Evolutionary conservation across 2,329 filamentous ascomycete genomes (phyloP), one percentile per base, ranked within the genome.

Genomic region (Cladobotryum mycophilum): DNA sequence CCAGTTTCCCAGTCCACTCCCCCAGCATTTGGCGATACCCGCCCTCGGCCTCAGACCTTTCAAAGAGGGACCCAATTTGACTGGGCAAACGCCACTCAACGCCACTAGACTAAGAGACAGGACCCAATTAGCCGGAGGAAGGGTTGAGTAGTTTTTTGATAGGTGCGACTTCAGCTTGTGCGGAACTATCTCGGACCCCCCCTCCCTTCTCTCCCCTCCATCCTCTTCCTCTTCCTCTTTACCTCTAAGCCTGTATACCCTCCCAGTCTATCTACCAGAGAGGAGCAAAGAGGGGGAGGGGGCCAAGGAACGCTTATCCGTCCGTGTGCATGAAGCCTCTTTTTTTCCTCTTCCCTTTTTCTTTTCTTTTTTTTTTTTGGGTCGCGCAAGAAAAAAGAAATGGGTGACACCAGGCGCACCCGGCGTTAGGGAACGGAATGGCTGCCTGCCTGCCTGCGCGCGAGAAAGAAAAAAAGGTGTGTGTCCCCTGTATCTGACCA

Each of bases 111-210:
- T 30, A 30, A 8, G 14, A 36, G 41, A 20, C 41, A 34, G 15
- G 11, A 38, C 51, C 47, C 47, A 49, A 53, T 53, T 49, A 48
- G 47, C 51, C 41, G 42, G 51, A 42, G 42, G 37, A 50, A 49
- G 47, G 42, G 37, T 17, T 46, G 41, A 41, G 47, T 45, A 50
- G 30, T 38, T 46, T 49, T 49, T 46, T 53, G 41, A 53, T 53
- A 46, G 51, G 51, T 46, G 51, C 35, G 20, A 37, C 41, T 22
- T 46, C 36, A 49, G 14, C 41, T 38, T 37, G 20, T 20, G 47
- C 51, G 51, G 51, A 45, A 53, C 51, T 49, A 52, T 52, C 40
- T 48, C 40, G 49, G 49, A 48, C 18, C 38, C 45, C 25, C 25
- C 25, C 6, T 6, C 25, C 25, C 8, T 30, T 6, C 8, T 30